These are phyloP conservation scores for Blastobotrys peoriensis DNA, from an alignment of 805 yeast species.

Conservation along the genomic window DNA sequence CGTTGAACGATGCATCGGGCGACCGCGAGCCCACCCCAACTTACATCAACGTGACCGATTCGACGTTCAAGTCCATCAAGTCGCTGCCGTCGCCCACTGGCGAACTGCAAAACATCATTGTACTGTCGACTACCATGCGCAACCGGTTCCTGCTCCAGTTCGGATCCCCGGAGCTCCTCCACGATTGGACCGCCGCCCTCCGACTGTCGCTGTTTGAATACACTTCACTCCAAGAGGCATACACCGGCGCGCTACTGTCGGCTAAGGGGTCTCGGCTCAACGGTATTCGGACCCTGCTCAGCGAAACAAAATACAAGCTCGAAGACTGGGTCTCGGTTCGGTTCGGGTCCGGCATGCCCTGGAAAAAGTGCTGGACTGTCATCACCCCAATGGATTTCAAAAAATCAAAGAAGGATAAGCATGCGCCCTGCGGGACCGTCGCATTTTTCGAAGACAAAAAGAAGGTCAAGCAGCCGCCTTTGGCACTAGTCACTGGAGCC, in stretches of 20 bases:
- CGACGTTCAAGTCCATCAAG: constrained; percentile 69
- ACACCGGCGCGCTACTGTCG: constrained; percentile 88
- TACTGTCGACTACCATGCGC: constrained; percentile 88
- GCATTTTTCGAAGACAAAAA: constrained; percentile 80
- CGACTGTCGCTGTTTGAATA: constrained; percentile 77
- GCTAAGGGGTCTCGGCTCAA: constrained; percentile 86
- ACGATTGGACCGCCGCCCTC: constrained; percentile 78
- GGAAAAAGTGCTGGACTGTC: constrained; percentile 92
- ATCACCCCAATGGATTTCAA: constrained; percentile 50
- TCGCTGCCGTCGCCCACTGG: constrained; percentile 59
- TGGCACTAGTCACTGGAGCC: constrained; percentile 74
- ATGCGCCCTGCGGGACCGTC: constrained; percentile 64
- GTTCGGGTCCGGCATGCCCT: constrained; percentile 96
- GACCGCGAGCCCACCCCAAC: constrained; percentile 64
- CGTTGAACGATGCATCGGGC: constrained; percentile 47
- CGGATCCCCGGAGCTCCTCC: constrained; percentile 54
- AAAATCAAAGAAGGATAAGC: constrained; percentile 34
- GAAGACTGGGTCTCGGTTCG: constrained; percentile 95
- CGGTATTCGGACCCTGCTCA: constrained; percentile 77
- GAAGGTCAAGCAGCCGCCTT: constrained; percentile 53
- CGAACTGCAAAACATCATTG: constrained; percentile 67
- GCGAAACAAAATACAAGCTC: constrained; percentile 78
- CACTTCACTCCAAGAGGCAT: constrained; percentile 83
- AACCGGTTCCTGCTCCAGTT: constrained; percentile 82
- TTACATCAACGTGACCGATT: constrained; percentile 87